Percentiles rank a stretch among this genome's conserved stretches.
phyloP scores from a whole-genome alignment of 192 early-diverging fungal genomes.

The Funneliformis geosporum region DNA sequence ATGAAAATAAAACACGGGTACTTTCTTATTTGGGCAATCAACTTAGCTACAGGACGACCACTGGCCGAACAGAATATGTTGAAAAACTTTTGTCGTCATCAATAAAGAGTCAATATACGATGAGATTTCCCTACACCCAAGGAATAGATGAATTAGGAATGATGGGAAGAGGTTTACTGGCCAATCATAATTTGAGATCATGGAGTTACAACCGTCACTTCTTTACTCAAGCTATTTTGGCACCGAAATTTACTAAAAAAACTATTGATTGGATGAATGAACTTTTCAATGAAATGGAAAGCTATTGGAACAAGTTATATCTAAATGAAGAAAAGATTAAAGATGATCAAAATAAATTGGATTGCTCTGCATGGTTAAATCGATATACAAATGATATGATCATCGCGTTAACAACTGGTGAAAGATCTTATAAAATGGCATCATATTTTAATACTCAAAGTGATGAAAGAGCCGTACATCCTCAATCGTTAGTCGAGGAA shows the following conservation, averaged over 20 bases:
- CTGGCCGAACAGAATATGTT: background rate
- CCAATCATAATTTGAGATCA: background rate
- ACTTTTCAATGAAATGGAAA: constrained; percentile 1
- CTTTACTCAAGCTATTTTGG: constrained; percentile 1
- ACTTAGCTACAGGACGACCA: too few relatives aligned
- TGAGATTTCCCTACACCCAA: background rate
- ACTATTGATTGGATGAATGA: background rate
- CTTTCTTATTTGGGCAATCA: too few relatives aligned
- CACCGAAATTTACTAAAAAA: background rate
- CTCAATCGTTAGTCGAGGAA: background rate
- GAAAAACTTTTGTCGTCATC: constrained; percentile 8
- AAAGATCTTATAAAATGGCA: background rate
- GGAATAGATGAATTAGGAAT: background rate
- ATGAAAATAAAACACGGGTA: too few relatives aligned
- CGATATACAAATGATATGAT: constrained; percentile 1
- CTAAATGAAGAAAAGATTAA: background rate
- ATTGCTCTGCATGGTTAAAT: constrained; percentile 7
- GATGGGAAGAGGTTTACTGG: background rate
- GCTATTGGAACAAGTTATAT: background rate
- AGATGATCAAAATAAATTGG: background rate
- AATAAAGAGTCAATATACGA: background rate
- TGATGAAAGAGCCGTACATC: background rate
- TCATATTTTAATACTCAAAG: background rate
- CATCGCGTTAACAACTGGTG: background rate
- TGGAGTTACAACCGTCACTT: constrained; percentile 15